Conservation (phyloP, 164 flowering plant genomes). For the Santalum album region DNA sequence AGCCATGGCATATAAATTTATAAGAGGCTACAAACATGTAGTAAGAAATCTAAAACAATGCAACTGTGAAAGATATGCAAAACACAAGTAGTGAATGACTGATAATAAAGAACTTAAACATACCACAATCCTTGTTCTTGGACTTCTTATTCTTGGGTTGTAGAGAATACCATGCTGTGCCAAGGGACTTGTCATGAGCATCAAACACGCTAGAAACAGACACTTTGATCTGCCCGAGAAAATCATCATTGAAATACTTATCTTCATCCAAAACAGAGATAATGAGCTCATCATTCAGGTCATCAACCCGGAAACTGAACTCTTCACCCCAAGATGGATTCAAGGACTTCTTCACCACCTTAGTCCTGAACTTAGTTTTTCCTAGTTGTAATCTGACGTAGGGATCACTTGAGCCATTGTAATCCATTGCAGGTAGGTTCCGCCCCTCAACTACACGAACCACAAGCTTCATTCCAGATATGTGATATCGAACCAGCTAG, state of each 20-base stretch:
- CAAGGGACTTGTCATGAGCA: constrained; percentile 54
- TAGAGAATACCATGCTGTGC: constrained; percentile 64
- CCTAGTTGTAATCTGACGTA: constrained; percentile 76
- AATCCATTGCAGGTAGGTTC: constrained; percentile 72
- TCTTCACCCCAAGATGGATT: constrained; percentile 86
- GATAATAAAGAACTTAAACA: constrained; percentile 5
- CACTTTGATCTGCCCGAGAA: constrained; percentile 61
- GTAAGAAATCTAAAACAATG: no score
- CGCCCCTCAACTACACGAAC: constrained; percentile 68
- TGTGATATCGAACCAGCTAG: background rate
- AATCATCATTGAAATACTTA: constrained; percentile 79
- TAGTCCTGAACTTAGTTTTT: constrained; percentile 48
- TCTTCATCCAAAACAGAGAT: constrained; percentile 80
- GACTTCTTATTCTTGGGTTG: constrained; percentile 68
- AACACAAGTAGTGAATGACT: background rate
- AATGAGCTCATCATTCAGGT: constrained; percentile 60
- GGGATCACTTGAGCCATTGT: constrained; percentile 80
- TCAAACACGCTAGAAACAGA: constrained; percentile 63
- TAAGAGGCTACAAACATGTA: no score
- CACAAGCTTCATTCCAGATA: constrained; percentile 49
- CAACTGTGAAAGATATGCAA: no score
- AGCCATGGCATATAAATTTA: no score
- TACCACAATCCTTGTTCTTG: constrained; percentile 78
- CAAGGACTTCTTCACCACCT: constrained; percentile 76
- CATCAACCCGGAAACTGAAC: constrained; percentile 71